Evolutionary conservation across 768 basidiomycete species (phyloP).

Genomic region (Tulasnella sp.): DNA sequence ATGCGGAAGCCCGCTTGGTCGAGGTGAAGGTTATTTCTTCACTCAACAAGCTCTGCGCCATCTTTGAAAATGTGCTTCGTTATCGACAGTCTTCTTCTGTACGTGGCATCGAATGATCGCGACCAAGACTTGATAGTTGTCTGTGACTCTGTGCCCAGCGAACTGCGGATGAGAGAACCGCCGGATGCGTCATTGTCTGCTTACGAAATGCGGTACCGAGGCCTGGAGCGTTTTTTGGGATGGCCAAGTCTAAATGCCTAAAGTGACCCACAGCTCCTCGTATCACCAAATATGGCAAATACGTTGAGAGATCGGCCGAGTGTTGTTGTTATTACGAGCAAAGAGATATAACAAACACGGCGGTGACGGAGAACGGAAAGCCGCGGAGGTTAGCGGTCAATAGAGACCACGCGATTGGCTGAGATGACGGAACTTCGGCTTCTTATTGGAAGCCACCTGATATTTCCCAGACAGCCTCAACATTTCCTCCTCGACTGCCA

Average conservation of each 20-base stretch:
- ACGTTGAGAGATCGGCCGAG: not conserved
- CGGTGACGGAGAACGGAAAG: not conserved
- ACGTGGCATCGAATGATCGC: no score
- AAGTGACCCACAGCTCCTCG: not conserved
- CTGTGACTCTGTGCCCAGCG: not conserved
- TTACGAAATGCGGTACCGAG: not conserved
- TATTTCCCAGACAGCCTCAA: not conserved
- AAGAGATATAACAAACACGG: not conserved
- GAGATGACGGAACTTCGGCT: slow-evolving; percentile 1
- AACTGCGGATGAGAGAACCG: not conserved
- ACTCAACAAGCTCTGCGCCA: not conserved
- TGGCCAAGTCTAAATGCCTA: not conserved
- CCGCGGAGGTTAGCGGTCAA: not conserved
- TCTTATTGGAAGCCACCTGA: slow-evolving; percentile 1
- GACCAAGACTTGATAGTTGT: not conserved
- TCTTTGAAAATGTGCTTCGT: not conserved
- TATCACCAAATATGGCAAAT: not conserved
- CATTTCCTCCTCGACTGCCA: slow-evolving; percentile 14
- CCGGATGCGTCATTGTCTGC: not conserved
- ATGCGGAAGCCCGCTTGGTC: not conserved
- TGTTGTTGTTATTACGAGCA: not conserved
- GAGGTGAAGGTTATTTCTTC: not conserved
- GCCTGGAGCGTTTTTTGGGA: not conserved
- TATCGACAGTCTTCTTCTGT: no score
- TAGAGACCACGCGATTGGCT: not conserved